These are phyloP conservation scores for Cyclanthera cordifolia DNA, from an alignment of 306 rosid genomes.

Conservation along the genomic window DNA sequence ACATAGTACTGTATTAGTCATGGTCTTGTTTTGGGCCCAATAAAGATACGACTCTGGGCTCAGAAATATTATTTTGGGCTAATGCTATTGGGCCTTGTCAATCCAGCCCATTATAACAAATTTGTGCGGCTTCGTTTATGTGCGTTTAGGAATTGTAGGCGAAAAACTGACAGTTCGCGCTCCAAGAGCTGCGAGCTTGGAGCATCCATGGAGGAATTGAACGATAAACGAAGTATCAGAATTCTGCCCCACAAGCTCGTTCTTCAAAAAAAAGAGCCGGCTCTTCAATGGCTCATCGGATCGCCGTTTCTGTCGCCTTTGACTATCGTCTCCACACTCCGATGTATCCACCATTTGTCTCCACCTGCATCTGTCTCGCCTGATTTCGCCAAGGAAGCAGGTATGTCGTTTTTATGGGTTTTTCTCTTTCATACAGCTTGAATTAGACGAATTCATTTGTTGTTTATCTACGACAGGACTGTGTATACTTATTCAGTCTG, in stretches of 20 bases:
- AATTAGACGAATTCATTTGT: background rate
- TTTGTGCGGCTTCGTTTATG: background rate
- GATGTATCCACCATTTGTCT: constrained; percentile 34
- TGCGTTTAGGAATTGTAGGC: background rate
- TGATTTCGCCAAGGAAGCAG: constrained; percentile 54
- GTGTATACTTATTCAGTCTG: background rate
- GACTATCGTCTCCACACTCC: constrained; percentile 57
- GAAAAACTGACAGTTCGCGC: background rate
- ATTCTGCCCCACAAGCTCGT: constrained; percentile 40
- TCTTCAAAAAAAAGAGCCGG: constrained; percentile 28
- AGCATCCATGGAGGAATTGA: constrained; percentile 23
- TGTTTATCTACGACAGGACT: background rate
- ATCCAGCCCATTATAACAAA: background rate
- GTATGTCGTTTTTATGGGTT: constrained; percentile 17
- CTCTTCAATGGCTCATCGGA: constrained; percentile 72
- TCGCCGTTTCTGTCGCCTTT: constrained; percentile 73
- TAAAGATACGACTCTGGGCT: no score
- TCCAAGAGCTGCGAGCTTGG: constrained; percentile 2
- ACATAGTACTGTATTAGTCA: no score
- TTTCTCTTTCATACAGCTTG: background rate
- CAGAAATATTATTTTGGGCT: no score
- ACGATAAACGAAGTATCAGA: constrained; percentile 26
- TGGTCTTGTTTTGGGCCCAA: no score
- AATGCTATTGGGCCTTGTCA: no score
- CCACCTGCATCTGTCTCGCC: constrained; percentile 30